Base-by-base conservation (phyloP, 2,329 filamentous ascomycete genomes). In the Cytospora piceae region DNA sequence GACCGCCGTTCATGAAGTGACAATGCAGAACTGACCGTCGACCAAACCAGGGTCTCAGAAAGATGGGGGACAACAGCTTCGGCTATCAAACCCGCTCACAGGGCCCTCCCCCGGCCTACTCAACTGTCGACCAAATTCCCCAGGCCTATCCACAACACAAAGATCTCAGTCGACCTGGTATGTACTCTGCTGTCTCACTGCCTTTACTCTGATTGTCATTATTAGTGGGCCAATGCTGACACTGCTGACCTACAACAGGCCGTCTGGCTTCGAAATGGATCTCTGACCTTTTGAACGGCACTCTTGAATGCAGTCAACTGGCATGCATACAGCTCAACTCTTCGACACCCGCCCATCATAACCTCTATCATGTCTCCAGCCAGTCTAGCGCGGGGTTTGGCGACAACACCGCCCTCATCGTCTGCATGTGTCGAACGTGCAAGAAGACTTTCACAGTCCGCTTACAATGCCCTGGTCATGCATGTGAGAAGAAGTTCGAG, bases 211-310 rank as follows among this genome's bases (percentile, higher is more conserved):
- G n/a, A 29, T 29, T 15, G 52, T 4, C 9, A 49, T 3, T 2
- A 17, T 11, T 5, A 53, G 8, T 2, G n/a, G n/a, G n/a, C 11
- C 20, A 4, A 14, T 11, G 37, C 49, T 60, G 17, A 54, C 60
- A 11, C 22, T 51, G n/a, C 32, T 32, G 11, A 42, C n/a, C 42
- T 24, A 20, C 7, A 6, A 22, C 27, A 68, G 67, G 67, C 31
- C 58, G 39, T 29, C 42, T 68, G 15, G 65, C 67, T 9, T 67
- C 61, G 20, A 64, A 61, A 65, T 68, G 67, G 67, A 65, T 68
- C 27, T 17, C 22, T n/a, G 58, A 67, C 46, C 46, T 67, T 37
- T 37, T 67, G 27, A 58, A 46, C 42, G 58, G 65, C 24, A 56
- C 42, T n/a, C 27, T 57, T 53, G 42, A 56, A 3, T 22, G 11